Conservation (phyloP, 345 rosid species). For the Melastoma malabathricum region DNA sequence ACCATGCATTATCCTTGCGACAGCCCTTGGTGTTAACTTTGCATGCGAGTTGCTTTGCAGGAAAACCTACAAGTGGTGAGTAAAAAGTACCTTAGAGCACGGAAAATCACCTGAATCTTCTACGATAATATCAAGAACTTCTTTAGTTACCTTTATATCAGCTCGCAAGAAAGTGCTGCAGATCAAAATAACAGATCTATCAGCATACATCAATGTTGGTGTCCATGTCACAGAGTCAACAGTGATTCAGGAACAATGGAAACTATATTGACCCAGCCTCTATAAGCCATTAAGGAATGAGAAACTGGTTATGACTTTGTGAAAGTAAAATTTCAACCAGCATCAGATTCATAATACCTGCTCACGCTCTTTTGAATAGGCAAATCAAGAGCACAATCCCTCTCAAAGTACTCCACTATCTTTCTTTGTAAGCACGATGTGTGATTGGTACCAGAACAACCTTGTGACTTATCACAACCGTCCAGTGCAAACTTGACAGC, state of each 20-base stretch:
- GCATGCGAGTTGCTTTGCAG: conserved; percentile 63
- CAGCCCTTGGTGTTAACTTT: conserved; percentile 85
- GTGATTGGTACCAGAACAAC: conserved; percentile 32
- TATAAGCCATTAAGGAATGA: background rate
- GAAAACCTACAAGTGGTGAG: conserved; percentile 50
- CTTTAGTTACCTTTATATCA: conserved; percentile 67
- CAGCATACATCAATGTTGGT: conserved; percentile 7
- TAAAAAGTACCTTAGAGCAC: conserved; percentile 4
- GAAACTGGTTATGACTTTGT: background rate
- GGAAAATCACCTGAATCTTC: conserved; percentile 1
- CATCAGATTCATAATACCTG: conserved; percentile 23
- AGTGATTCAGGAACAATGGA: background rate
- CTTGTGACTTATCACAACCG: conserved; percentile 29
- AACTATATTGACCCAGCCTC: background rate
- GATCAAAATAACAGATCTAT: conserved; percentile 14
- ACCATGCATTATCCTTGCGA: conserved; percentile 93
- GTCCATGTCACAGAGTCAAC: background rate
- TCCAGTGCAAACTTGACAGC: conserved; percentile 31
- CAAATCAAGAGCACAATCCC: conserved; percentile 12
- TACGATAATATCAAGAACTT: conserved; percentile 7
- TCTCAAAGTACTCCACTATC: conserved; percentile 45
- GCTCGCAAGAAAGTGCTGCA: conserved; percentile 89
- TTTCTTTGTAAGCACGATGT: conserved; percentile 41
- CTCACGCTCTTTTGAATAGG: conserved; percentile 25
- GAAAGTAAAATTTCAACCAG: conserved; percentile 1